Base-by-base conservation (phyloP, 2,329 filamentous ascomycete species). In the Metarhizium guizhouense region DNA sequence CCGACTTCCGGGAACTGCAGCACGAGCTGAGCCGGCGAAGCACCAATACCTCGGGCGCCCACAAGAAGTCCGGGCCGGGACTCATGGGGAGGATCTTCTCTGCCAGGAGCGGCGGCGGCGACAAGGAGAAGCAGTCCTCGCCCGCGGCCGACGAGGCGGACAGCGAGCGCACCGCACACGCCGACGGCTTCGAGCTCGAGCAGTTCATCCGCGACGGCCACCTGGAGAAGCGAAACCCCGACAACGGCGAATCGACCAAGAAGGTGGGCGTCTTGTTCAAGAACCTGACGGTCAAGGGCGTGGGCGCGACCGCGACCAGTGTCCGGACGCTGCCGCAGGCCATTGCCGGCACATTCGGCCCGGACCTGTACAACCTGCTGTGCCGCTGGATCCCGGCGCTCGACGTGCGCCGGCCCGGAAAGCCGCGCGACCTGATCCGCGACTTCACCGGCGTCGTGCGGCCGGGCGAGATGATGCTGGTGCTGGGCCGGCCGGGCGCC, bases 241-340 rank as follows among this genome's bases (percentile, higher is more conserved):
- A 84, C 34, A 66, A 70, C 77, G 40, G 54, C 49, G 49, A 52
- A 18, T 86, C 88, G 0, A 80, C 85, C 11, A 94, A 93, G 73
- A 88, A 85, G 63, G 82, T 93, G 11, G 88, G 89, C 2, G 86
- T 93, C 1, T 74, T 90, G 1, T 93, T 86, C 75, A 88, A 86
- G 69, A 79, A 88, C 62, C 74, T 93, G 52, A 90, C 83, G 0
- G 88, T 93, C 32, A 85, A 87, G 67, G 88, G 88, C 18, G 73
- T 85, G 7, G 83, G 84, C 47, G 82, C 81, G 13, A 84, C 82
- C 0, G 76, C 86, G 0, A 82, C 82, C 0, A 87, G 88, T 60
- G 87, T 88, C 30, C 82, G 82, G 58, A 90, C 87, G 0, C 71
- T 93, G 0, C 88, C 88, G 0, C 80, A 88, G 60, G 88, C 88